Evolutionary conservation across 2,329 filamentous ascomycete genomes (phyloP).

Genomic region (Xylaria sp.): DNA sequence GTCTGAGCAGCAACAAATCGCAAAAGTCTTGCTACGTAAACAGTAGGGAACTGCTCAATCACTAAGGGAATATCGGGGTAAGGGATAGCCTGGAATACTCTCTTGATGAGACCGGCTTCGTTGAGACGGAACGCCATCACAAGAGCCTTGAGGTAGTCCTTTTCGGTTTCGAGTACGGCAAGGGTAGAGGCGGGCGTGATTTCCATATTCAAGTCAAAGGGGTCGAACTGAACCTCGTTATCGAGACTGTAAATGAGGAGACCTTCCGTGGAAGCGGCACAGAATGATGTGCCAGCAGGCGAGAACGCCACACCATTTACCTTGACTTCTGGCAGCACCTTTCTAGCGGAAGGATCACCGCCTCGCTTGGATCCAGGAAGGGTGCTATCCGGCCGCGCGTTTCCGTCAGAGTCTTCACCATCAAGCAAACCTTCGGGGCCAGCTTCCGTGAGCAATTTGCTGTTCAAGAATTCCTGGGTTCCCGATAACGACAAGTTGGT

Average conservation of each 20-base stretch:
- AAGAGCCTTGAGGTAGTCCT: slow-evolving; percentile 83
- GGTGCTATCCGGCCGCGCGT: slow-evolving; percentile 71
- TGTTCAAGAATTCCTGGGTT: slow-evolving; percentile 96
- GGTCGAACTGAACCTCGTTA: slow-evolving; percentile 78
- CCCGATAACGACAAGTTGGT: slow-evolving; percentile 93
- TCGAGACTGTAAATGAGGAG: slow-evolving; percentile 91
- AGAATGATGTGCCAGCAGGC: slow-evolving; percentile 84
- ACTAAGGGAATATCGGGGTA: slow-evolving; percentile 69
- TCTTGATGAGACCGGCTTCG: slow-evolving; percentile 72
- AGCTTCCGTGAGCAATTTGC: slow-evolving; percentile 82
- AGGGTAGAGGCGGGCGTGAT: slow-evolving; percentile 86
- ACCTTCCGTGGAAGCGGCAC: slow-evolving; percentile 90
- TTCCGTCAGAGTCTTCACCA: slow-evolving; percentile 78
- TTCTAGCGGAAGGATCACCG: slow-evolving; percentile 72
- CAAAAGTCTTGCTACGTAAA: slow-evolving; percentile 81
- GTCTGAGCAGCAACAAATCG: slow-evolving; percentile 84
- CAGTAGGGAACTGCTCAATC: slow-evolving; percentile 70
- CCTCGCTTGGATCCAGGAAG: slow-evolving; percentile 84
- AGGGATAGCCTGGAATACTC: slow-evolving; percentile 80
- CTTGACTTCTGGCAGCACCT: slow-evolving; percentile 72
- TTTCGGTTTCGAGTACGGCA: slow-evolving; percentile 57
- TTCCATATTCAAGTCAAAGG: slow-evolving; percentile 90
- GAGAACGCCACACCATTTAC: slow-evolving; percentile 83
- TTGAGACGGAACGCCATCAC: slow-evolving; percentile 98
- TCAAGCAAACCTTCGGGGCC: slow-evolving; percentile 82